Conservation (phyloP, 192 early-diverging fungal genomes). For the Coemansia sp. region DNA sequence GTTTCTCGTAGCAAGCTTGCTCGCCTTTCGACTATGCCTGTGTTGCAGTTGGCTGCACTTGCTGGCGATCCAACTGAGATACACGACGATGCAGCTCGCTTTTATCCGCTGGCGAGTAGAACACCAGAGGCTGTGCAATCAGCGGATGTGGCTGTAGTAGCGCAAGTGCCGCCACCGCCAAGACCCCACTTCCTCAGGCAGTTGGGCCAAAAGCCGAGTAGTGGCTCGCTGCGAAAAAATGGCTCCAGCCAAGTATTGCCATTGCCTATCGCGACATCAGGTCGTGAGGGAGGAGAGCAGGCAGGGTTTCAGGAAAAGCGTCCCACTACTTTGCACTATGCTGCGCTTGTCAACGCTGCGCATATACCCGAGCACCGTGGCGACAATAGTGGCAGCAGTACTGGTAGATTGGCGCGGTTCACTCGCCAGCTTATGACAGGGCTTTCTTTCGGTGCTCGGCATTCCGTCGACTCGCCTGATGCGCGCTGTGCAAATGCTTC, state of each 20-base stretch:
- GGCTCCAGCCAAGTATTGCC: neutral
- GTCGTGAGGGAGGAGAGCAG: neutral
- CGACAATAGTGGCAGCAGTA: neutral
- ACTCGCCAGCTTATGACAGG: constrained; percentile 30
- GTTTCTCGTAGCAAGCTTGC: constrained; percentile 11
- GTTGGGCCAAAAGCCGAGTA: constrained; percentile 10
- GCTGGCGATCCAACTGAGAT: constrained; percentile 3
- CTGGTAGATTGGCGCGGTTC: constrained; percentile 33
- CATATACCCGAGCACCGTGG: constrained; percentile 17
- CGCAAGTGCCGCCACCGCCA: constrained; percentile 13
- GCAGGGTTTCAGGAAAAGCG: neutral
- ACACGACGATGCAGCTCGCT: neutral
- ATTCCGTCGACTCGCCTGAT: neutral
- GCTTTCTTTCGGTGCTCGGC: constrained; percentile 15
- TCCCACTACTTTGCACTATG: constrained; percentile 12
- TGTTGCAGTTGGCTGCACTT: neutral
- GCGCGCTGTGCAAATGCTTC: neutral
- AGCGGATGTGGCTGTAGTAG: neutral
- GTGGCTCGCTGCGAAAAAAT: neutral
- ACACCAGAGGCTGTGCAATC: neutral
- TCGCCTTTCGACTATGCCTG: constrained; percentile 13
- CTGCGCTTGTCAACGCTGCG: constrained; percentile 22
- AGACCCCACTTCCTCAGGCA: constrained; percentile 23
- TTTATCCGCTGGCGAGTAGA: constrained; percentile 4
- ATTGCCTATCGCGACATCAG: neutral